Evolutionary conservation across 2,329 filamentous ascomycete species (phyloP).

Genomic region (Verticillium albo-atrum): DNA sequence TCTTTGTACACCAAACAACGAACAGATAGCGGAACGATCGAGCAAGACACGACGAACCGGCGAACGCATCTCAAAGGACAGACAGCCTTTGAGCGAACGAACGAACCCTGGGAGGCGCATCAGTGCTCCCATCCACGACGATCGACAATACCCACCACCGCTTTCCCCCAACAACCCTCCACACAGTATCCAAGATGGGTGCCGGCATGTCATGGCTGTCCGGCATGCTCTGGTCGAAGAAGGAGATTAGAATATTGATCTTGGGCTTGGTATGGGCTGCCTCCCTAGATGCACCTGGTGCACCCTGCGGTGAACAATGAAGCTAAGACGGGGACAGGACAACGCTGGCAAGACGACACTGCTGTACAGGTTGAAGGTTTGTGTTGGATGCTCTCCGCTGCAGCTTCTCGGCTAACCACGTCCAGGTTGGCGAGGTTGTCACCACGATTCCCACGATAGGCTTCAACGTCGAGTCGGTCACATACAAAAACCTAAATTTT

Average conservation of each 20-base stretch:
- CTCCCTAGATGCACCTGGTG: background rate
- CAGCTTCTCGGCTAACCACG: conserved; percentile 1
- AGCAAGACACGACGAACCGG: background rate
- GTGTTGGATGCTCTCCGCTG: background rate
- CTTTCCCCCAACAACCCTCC: background rate
- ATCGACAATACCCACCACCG: background rate
- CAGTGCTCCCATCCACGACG: background rate
- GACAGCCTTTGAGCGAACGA: background rate
- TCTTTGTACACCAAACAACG: conserved; percentile 1
- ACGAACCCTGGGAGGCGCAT: background rate
- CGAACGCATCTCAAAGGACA: background rate
- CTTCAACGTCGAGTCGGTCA: conserved; percentile 98
- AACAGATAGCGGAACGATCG: background rate
- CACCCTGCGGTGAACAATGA: background rate
- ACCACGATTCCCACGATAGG: conserved; percentile 99
- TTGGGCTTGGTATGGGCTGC: conserved; percentile 71
- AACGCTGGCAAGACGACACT: conserved; percentile 98
- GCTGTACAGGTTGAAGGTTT: conserved; percentile 89
- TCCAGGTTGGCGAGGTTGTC: conserved; percentile 93
- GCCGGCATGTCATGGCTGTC: conserved; percentile 66
- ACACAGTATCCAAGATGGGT: conserved; percentile 47
- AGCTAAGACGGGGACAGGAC: conserved; percentile 53
- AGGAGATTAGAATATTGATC: conserved; percentile 96
- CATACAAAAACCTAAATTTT: conserved; percentile 97
- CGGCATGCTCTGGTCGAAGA: conserved; percentile 80